These are phyloP conservation scores for Trifolium pratense DNA, from an alignment of 306 rosid genomes.

Conservation along the genomic window DNA sequence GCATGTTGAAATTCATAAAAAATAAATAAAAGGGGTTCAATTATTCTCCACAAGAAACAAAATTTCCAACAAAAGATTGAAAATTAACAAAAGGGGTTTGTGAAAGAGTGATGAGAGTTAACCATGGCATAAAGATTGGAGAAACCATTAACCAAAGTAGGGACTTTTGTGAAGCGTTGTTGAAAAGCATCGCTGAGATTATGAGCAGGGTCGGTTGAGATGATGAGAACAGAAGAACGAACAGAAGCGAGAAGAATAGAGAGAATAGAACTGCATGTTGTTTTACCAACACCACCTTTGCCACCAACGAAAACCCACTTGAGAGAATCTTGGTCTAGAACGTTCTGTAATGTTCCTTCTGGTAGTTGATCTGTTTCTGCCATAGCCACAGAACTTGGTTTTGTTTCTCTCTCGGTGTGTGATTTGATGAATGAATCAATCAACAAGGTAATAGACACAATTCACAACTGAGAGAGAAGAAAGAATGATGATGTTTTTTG, in stretches of 20 bases:
- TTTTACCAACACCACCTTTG: constrained; percentile 96
- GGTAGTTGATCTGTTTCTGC: constrained; percentile 45
- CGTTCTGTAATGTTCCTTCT: constrained; percentile 78
- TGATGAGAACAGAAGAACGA: constrained; percentile 85
- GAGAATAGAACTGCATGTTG: constrained; percentile 91
- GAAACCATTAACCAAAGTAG: constrained; percentile 91
- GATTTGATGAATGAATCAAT: background rate
- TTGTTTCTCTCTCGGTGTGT: background rate
- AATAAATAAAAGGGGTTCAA: constrained; percentile 4
- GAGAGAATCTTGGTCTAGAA: constrained; percentile 78
- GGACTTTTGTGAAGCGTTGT: constrained; percentile 87
- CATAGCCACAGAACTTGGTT: constrained; percentile 12
- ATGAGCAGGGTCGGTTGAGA: constrained; percentile 99
- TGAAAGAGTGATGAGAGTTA: background rate
- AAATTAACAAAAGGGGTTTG: constrained; percentile 7
- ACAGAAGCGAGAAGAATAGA: constrained; percentile 83
- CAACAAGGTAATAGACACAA: background rate
- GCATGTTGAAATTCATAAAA: constrained; percentile 17
- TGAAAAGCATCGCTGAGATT: constrained; percentile 99
- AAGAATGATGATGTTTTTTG: background rate
- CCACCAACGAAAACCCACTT: constrained; percentile 99
- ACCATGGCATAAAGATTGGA: constrained; percentile 95
- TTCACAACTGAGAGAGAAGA: background rate
- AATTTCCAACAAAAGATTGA: background rate
- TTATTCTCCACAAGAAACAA: background rate